phyloP scores from a whole-genome alignment of 352 stramenopile species.

The Albugo laibachii region DNA sequence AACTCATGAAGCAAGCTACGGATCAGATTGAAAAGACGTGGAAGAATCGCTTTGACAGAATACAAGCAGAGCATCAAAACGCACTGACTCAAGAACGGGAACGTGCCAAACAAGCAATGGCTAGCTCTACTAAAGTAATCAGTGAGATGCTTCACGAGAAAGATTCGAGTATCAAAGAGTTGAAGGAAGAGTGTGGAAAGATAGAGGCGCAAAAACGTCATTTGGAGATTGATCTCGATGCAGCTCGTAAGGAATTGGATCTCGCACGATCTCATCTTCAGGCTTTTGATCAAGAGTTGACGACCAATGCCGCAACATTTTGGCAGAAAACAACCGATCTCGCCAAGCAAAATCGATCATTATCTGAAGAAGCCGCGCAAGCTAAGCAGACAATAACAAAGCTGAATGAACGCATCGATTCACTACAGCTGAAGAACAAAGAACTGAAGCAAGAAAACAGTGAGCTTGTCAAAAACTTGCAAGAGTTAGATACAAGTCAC shows the following conservation, averaged over 20 bases:
- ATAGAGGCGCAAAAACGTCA: slow-evolving; percentile 47
- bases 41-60: slow-evolving; percentile 48
- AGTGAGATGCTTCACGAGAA: slow-evolving; percentile 55
- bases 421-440: slow-evolving; percentile 26
- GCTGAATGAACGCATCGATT: slow-evolving; percentile 41
- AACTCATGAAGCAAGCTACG: slow-evolving; percentile 50
- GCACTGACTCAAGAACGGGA: slow-evolving; percentile 42
- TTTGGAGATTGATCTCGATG: slow-evolving; percentile 40
- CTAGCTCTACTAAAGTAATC: slow-evolving; percentile 42
- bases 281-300: slow-evolving; percentile 51
- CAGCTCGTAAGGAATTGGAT: slow-evolving; percentile 39
- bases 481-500: slow-evolving; percentile 56
- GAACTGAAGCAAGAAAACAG: slow-evolving; percentile 33
- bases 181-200: slow-evolving; percentile 41
- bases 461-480: slow-evolving; percentile 25
- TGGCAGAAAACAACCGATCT: slow-evolving; percentile 78
- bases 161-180: slow-evolving; percentile 47
- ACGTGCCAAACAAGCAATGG: slow-evolving; percentile 32
- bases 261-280: slow-evolving; percentile 49
- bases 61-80: slow-evolving; percentile 42
- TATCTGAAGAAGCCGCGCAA: slow-evolving; percentile 50
- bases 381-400: slow-evolving; percentile 39
- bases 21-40: slow-evolving; percentile 72
- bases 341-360: slow-evolving; percentile 48
- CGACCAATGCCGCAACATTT: slow-evolving; percentile 46